These are phyloP conservation scores for Sclerotinia subarctica DNA, from an alignment of 2,329 filamentous ascomycete genomes.

Conservation along the genomic window DNA sequence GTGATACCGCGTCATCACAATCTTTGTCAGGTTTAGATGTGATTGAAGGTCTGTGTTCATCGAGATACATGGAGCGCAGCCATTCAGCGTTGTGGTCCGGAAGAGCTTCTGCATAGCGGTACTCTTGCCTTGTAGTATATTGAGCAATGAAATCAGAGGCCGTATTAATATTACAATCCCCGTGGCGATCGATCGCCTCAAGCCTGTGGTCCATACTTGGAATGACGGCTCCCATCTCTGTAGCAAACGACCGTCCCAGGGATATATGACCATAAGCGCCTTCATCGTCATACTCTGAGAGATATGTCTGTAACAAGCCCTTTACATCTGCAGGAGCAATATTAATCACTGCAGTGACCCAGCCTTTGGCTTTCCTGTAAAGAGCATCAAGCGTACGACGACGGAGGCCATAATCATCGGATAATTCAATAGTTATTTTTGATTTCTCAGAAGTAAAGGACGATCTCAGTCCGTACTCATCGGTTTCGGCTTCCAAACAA, in stretches of 20 bases:
- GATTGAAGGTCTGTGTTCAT: slow-evolving; percentile 44
- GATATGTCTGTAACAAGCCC: slow-evolving; percentile 89
- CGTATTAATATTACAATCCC: slow-evolving; percentile 76
- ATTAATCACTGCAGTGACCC: slow-evolving; percentile 78
- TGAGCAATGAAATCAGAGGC: slow-evolving; percentile 96
- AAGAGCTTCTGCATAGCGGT: slow-evolving; percentile 77
- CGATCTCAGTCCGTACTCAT: slow-evolving; percentile 85
- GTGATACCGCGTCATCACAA: slow-evolving; percentile 57
- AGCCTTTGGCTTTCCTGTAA: slow-evolving; percentile 70
- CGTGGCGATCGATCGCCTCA: slow-evolving; percentile 72
- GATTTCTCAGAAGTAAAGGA: slow-evolving; percentile 74
- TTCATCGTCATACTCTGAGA: slow-evolving; percentile 92
- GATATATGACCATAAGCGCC: slow-evolving; percentile 88
- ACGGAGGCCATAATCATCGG: slow-evolving; percentile 84
- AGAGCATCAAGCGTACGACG: slow-evolving; percentile 75
- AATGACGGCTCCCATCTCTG: slow-evolving; percentile 86
- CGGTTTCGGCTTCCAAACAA: slow-evolving; percentile 89
- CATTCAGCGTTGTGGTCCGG: slow-evolving; percentile 67
- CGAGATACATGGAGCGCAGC: slow-evolving; percentile 57
- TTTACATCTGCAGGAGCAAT: slow-evolving; percentile 92
- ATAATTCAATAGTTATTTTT: slow-evolving; percentile 81
- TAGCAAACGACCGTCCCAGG: slow-evolving; percentile 86
- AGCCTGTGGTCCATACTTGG: slow-evolving; percentile 83
- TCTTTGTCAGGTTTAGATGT: slow-evolving; percentile 51
- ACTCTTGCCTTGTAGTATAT: slow-evolving; percentile 95